Percentiles rank a stretch among this genome's conserved stretches.
phyloP scores from a whole-genome alignment of 345 rosid species.

The Brassica incana region DNA sequence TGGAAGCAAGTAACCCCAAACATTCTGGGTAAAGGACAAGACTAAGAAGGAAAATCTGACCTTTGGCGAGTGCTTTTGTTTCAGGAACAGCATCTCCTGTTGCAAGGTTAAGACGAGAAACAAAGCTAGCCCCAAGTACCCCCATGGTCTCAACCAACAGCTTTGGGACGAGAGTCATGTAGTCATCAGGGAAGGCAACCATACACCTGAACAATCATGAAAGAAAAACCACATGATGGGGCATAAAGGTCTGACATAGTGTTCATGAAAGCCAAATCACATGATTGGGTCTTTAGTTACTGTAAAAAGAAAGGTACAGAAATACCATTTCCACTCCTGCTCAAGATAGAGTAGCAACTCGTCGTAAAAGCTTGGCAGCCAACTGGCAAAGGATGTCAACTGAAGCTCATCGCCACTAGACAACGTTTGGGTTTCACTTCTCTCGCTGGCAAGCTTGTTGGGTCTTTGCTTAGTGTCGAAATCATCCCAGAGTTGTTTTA shows the following conservation, averaged over 20 bases:
- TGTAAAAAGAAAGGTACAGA: not conserved
- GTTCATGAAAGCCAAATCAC: constrained; percentile 9
- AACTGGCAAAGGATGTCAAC: constrained; percentile 64
- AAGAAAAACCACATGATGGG: constrained; percentile 14
- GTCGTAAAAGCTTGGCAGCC: constrained; percentile 95
- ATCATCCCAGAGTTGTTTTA: constrained; percentile 93
- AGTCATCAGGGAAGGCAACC: constrained; percentile 95
- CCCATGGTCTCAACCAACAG: constrained; percentile 83
- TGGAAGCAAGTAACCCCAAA: not conserved
- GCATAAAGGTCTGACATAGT: constrained; percentile 7
- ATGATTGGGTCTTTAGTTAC: not conserved
- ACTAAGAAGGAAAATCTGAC: constrained; percentile 37
- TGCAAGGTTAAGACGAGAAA: constrained; percentile 83
- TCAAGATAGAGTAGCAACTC: constrained; percentile 92
- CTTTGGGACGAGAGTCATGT: constrained; percentile 75
- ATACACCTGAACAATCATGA: constrained; percentile 63
- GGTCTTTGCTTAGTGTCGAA: constrained; percentile 67
- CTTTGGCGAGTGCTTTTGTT: constrained; percentile 88
- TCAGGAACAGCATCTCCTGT: constrained; percentile 93
- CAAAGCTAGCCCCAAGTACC: constrained; percentile 65
- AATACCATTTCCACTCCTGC: constrained; percentile 99
- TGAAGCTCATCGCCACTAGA: constrained; percentile 52
- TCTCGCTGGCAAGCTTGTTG: constrained; percentile 60
- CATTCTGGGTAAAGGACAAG: constrained; percentile 6
- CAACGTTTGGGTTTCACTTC: constrained; percentile 57